Evolutionary conservation across 1,284 basidiomycete genomes (phyloP).

Genomic region (Puccinia coronata): DNA sequence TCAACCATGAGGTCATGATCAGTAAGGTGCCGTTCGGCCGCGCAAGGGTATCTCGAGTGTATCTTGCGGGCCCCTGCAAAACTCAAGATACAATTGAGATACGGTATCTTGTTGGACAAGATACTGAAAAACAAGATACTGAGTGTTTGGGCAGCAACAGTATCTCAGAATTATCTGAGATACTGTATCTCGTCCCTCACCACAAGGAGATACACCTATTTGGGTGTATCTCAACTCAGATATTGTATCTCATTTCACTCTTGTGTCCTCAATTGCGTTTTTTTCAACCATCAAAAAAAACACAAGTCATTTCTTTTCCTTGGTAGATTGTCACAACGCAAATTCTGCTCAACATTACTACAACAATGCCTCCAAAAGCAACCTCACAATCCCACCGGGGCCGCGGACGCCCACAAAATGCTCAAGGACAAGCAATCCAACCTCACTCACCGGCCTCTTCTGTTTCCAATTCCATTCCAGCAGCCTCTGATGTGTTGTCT

Average conservation of each 20-base stretch:
- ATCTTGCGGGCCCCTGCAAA: no score
- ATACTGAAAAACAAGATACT: not conserved
- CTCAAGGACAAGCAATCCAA: not conserved
- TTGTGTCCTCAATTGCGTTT: not conserved
- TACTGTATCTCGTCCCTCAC: not conserved
- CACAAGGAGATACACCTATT: not conserved
- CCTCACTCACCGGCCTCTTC: no score
- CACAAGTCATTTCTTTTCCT: not conserved
- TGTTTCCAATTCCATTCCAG: no score
- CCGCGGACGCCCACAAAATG: no score
- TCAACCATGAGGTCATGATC: no score
- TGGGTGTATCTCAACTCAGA: not conserved
- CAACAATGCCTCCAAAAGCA: conserved; percentile 5
- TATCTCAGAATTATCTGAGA: conserved; percentile 5
- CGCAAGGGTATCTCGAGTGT: no score
- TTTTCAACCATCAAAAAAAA: not conserved
- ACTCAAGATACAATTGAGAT: not conserved
- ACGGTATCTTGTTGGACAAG: no score
- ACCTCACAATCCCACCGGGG: not conserved
- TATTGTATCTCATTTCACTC: not conserved
- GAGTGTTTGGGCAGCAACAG: not conserved
- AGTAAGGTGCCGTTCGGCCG: no score
- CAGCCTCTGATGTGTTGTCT: no score
- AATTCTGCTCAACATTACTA: not conserved
- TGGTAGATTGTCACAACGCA: not conserved